These are phyloP conservation scores for Mallotus repandus DNA, from an alignment of 441 rosid genomes.

Conservation along the genomic window DNA sequence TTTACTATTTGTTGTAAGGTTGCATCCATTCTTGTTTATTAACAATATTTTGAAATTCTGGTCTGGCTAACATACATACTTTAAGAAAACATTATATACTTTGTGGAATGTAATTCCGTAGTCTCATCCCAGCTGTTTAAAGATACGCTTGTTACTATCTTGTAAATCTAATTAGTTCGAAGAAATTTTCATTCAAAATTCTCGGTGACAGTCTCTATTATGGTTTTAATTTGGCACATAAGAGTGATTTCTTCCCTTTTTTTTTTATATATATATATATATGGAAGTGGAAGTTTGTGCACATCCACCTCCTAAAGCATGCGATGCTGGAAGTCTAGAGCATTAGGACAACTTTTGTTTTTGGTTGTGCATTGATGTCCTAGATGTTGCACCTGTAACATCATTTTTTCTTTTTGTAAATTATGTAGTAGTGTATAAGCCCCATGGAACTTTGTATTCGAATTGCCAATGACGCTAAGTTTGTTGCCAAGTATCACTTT, in stretches of 20 bases:
- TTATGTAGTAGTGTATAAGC: neutral
- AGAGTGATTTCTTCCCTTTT: neutral
- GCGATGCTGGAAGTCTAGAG: neutral
- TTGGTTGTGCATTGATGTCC: neutral
- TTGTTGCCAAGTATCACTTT: neutral
- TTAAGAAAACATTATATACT: neutral
- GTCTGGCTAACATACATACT: neutral
- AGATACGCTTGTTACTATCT: neutral
- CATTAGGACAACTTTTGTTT: neutral
- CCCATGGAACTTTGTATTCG: neutral
- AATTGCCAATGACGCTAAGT: neutral
- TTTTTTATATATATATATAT: neutral
- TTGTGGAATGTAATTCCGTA: neutral
- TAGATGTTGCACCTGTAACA: neutral
- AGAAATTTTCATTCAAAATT: neutral
- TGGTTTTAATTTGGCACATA: no score
- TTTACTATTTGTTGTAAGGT: neutral
- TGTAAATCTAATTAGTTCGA: neutral
- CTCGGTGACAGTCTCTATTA: no score
- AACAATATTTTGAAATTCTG: neutral
- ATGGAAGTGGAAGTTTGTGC: neutral
- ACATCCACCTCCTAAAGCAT: neutral
- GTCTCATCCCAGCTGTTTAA: neutral
- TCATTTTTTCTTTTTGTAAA: neutral
- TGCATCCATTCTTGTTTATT: neutral